Conservation (phyloP, 176 grass and related monocot species). For the Triticum monococcum region DNA sequence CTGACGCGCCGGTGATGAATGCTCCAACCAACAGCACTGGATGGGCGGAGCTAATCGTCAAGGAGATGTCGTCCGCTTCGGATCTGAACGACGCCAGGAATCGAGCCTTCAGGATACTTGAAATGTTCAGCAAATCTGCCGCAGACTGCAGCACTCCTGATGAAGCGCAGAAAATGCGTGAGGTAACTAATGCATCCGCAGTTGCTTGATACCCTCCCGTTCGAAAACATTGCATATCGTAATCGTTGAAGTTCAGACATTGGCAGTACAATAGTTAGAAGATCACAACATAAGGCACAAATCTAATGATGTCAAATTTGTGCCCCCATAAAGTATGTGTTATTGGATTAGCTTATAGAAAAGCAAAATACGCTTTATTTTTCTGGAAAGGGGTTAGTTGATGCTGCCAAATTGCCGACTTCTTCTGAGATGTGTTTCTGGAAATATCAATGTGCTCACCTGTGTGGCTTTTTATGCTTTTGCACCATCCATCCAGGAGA, state of each 20-base stretch:
- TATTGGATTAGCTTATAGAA: no score
- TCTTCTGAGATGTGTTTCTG: not conserved
- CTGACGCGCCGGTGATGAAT: not conserved
- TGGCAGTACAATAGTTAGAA: not conserved
- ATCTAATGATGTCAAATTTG: not conserved
- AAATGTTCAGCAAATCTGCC: slow-evolving; percentile 47
- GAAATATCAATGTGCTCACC: not conserved
- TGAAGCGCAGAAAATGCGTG: slow-evolving; percentile 11
- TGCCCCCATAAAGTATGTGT: no score
- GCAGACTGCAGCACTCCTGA: not conserved
- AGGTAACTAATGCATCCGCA: slow-evolving; percentile 28
- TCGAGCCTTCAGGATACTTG: slow-evolving; percentile 46
- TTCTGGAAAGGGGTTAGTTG: not conserved
- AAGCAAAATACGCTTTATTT: no score
- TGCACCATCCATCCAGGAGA: slow-evolving; percentile 35
- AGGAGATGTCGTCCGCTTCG: slow-evolving; percentile 44
- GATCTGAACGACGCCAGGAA: slow-evolving; percentile 55
- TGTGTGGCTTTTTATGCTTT: not conserved
- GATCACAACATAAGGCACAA: not conserved
- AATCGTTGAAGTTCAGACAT: not conserved
- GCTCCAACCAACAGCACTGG: slow-evolving; percentile 26
- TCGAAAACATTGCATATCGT: no score
- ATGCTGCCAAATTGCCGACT: not conserved
- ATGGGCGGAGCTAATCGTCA: slow-evolving; percentile 60
- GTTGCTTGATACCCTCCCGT: no score